Base-by-base conservation (phyloP, 495 filamentous ascomycete species). In the Viridothelium virens region DNA sequence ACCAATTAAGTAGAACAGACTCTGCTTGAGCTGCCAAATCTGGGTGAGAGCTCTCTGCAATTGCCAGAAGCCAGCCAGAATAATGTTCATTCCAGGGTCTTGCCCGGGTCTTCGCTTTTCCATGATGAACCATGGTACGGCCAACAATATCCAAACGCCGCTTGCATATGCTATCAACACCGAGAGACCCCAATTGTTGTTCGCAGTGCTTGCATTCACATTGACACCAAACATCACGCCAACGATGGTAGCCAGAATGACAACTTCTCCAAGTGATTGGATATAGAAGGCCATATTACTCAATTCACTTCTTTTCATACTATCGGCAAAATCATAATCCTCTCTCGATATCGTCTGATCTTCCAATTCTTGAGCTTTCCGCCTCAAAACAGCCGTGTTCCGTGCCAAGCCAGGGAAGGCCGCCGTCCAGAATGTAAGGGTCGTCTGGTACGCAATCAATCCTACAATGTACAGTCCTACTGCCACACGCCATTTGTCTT, bases 401-500 rank as follows among this genome's bases (percentile, higher is more conserved):
- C 86, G 74, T 7, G 85, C 85, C 11, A 88, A 76, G 0, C 82
- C 79, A 18, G 85, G 86, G 67, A 88, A 88, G 1, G 85, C 84
- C 0, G 85, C 84, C 1, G 85, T 86, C 85, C 85, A 88, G 73
- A 87, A 88, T 11, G 85, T 87, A 63, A 88, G 75, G 1, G 83
- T 85, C 0, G 85, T 86, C 74, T 88, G 85, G 70, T 87, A 87
- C 34, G 84, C 84, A 69, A 87, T 86, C 63, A 87, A 68, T 10
- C 85, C 85, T 39, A 87, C 79, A 67, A 88, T 86, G 67, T 87
- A 87, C 25, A 88, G 68, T 10, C 81, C 85, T 1, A 82, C 77
- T 1, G 78, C 85, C 63, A 81, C 73, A 62, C 81, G 74, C 85
- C 84, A 87, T 73, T 84, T 76, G 16, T 81, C 76, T 34, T 78